Conservation (phyloP, 768 basidiomycete genomes). For the Termitomyces sp. region DNA sequence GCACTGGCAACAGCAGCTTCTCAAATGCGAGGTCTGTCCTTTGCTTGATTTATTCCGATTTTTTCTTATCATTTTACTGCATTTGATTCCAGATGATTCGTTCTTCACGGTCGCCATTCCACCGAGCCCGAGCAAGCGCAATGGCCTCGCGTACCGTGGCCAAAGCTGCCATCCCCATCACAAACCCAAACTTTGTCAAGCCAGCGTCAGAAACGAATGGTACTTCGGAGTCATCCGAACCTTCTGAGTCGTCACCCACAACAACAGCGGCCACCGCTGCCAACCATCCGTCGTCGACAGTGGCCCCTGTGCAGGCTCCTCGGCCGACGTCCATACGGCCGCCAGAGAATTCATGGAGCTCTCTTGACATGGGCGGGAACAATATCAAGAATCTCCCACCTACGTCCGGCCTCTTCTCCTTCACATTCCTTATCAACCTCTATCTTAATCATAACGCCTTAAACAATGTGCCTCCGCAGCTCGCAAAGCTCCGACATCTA, state of each 20-base stretch:
- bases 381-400: constrained; percentile 87
- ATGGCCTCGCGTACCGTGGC: constrained; percentile 86
- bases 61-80: constrained; percentile 17
- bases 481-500: constrained; percentile 80
- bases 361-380: constrained; percentile 95
- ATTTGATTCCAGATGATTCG: constrained; percentile 63
- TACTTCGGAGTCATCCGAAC: constrained; percentile 21
- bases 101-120: constrained; percentile 84
- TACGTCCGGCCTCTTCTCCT: constrained; percentile 71
- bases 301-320: constrained; percentile 67
- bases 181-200: constrained; percentile 78
- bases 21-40: constrained; percentile 83
- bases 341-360: constrained; percentile 80
- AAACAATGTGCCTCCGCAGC: constrained; percentile 72
- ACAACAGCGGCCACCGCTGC: constrained; percentile 24
- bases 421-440: constrained; percentile 90
- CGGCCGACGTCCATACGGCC: constrained; percentile 62
- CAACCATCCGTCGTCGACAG: constrained; percentile 74
- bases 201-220: constrained; percentile 37
- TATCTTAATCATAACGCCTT: constrained; percentile 97
- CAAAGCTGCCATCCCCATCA: constrained; percentile 88
- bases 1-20: constrained; percentile 92
- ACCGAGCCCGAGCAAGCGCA: constrained; percentile 92
- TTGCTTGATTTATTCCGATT: constrained; percentile 4
- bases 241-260: constrained; percentile 27